Conservation (phyloP, 257 asterid species). For the Solanum bulbocastanum region DNA sequence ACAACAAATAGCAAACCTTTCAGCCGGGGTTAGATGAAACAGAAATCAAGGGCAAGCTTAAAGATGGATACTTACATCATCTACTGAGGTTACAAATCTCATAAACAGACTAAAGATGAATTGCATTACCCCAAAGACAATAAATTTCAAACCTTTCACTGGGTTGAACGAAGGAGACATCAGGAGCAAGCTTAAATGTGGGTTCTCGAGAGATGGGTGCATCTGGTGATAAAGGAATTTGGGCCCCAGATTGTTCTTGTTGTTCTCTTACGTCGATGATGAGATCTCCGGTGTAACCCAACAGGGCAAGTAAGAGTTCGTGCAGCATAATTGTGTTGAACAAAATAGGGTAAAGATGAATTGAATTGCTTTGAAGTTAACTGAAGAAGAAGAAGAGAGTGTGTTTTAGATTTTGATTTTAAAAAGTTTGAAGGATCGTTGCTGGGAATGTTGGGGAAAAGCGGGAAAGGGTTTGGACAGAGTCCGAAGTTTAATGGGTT, state of each 20-base stretch:
- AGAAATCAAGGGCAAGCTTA: conserved; percentile 74
- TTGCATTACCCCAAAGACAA: background rate
- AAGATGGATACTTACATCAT: conserved; percentile 34
- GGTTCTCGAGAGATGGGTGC: conserved; percentile 62
- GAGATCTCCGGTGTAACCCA: conserved; percentile 98
- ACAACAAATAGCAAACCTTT: conserved; percentile 29
- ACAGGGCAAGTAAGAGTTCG: conserved; percentile 72
- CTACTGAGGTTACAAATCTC: background rate
- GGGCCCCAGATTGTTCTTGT: conserved; percentile 27
- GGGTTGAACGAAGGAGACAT: conserved; percentile 70
- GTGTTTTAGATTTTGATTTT: background rate
- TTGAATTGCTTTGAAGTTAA: background rate
- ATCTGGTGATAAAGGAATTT: conserved; percentile 38
- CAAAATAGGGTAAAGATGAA: background rate
- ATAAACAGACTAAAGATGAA: background rate
- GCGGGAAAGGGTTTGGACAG: background rate
- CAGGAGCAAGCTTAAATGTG: conserved; percentile 86
- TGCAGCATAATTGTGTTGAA: conserved; percentile 47
- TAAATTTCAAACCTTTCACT: conserved; percentile 53
- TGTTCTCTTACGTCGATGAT: conserved; percentile 73
- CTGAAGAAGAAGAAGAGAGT: background rate
- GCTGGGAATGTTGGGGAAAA: background rate
- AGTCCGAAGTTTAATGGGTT: background rate
- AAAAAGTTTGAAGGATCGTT: background rate
- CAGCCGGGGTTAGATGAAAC: conserved; percentile 69